These are phyloP conservation scores for Polyplosphaeria fusca DNA, from an alignment of 495 filamentous ascomycete genomes.

Conservation along the genomic window DNA sequence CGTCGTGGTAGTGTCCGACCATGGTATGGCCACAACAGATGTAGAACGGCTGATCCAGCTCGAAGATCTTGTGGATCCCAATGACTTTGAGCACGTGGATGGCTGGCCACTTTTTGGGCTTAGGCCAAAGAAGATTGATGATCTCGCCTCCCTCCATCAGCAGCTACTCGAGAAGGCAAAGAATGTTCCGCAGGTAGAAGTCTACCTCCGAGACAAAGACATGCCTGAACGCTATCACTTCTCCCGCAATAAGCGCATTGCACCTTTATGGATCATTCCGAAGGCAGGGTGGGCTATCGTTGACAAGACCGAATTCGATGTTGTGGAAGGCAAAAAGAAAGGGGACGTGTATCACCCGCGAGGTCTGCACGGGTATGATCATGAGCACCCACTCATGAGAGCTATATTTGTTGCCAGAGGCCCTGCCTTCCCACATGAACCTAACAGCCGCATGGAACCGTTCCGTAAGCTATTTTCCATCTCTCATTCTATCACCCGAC, in stretches of 20 bases:
- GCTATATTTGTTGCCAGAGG: slow-evolving; percentile 88
- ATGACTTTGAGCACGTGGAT: slow-evolving; percentile 75
- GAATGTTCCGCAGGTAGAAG: slow-evolving; percentile 66
- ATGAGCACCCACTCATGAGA: slow-evolving; percentile 84
- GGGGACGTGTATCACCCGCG: slow-evolving; percentile 67
- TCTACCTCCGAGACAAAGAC: slow-evolving; percentile 72
- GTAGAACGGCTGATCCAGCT: slow-evolving; percentile 79
- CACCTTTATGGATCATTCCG: slow-evolving; percentile 87
- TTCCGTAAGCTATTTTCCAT: slow-evolving; percentile 68
- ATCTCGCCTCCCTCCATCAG: slow-evolving; percentile 44
- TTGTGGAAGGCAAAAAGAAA: slow-evolving; percentile 57
- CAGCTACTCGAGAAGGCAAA: slow-evolving; percentile 48
- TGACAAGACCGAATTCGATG: slow-evolving; percentile 70
- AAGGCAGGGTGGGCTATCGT: slow-evolving; percentile 89
- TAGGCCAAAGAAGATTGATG: slow-evolving; percentile 66
- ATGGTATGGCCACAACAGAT: slow-evolving; percentile 94
- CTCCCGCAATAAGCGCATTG: slow-evolving; percentile 77
- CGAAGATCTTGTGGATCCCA: slow-evolving; percentile 80
- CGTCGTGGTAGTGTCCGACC: slow-evolving; percentile 95
- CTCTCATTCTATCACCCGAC: neutral
- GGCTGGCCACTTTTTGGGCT: slow-evolving; percentile 93
- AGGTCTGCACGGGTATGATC: slow-evolving; percentile 88
- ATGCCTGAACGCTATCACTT: slow-evolving; percentile 94
- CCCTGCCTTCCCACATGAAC: slow-evolving; percentile 79
- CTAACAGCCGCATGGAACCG: slow-evolving; percentile 72